Evolutionary conservation across 306 rosid species (phyloP).

Genomic region (Castanea crenata): DNA sequence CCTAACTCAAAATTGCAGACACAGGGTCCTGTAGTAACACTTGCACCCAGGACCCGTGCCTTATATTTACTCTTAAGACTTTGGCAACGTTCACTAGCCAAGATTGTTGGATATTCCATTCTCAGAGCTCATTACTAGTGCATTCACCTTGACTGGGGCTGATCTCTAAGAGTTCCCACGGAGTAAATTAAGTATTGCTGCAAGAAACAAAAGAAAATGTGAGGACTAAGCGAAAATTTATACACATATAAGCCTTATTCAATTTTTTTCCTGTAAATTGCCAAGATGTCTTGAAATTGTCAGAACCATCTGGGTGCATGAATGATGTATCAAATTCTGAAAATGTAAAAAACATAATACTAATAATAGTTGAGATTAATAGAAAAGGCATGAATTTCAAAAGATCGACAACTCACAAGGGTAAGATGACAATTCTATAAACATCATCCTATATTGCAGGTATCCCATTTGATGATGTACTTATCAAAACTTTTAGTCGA

Average conservation of each 20-base stretch:
- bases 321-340: too few species aligned
- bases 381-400: neutral
- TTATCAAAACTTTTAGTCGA: constrained; percentile 31
- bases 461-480: constrained; percentile 7
- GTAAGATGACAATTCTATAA: neutral
- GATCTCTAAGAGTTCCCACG: neutral
- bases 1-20: neutral
- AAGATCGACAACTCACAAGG: constrained; percentile 28
- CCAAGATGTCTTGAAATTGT: neutral
- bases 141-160: neutral
- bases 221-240: neutral
- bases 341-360: too few species aligned
- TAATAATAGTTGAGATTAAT: neutral
- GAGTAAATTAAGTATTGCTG: neutral
- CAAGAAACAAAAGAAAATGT: neutral
- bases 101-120: neutral
- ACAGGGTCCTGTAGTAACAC: neutral
- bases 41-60: neutral
- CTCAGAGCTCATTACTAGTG: neutral
- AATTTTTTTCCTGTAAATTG: neutral
- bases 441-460: constrained; percentile 13
- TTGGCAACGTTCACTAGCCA: neutral
- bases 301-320: too few species aligned
- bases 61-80: neutral
- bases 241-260: neutral